These are phyloP conservation scores for Plectosphaerella cucumerina DNA, from an alignment of 2,329 filamentous ascomycete genomes.

Conservation along the genomic window DNA sequence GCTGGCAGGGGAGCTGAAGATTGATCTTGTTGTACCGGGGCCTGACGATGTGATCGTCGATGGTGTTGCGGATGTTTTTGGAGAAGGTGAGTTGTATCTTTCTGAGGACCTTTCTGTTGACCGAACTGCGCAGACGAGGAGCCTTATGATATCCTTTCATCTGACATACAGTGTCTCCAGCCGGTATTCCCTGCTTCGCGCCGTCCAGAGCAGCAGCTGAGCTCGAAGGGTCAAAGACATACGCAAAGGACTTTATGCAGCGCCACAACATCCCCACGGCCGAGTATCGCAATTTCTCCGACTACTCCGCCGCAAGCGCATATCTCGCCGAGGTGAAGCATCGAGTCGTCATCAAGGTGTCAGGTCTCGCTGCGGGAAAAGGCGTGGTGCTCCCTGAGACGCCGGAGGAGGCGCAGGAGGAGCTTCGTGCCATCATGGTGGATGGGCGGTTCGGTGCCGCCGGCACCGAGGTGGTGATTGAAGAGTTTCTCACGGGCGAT, in stretches of 20 bases:
- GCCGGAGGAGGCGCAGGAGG: constrained; percentile 77
- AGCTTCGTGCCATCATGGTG: constrained; percentile 86
- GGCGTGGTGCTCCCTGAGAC: constrained; percentile 84
- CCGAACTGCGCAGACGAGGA: too few species aligned
- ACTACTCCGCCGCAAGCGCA: constrained; percentile 65
- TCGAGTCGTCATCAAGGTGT: constrained; percentile 88
- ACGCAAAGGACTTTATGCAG: constrained; percentile 97
- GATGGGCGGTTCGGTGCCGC: constrained; percentile 81
- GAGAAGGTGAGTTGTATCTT: constrained; percentile 28
- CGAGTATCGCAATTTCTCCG: constrained; percentile 81
- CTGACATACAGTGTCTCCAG: constrained; percentile 19
- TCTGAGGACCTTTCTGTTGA: too few species aligned
- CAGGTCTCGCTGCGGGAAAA: constrained; percentile 88
- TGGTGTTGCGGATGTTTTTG: constrained; percentile 82
- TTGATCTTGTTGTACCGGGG: constrained; percentile 85
- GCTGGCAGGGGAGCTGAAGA: constrained; percentile 66
- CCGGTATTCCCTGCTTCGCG: constrained; percentile 78
- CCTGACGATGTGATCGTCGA: constrained; percentile 93
- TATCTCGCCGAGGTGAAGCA: constrained; percentile 72
- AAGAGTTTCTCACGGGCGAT: constrained; percentile 87
- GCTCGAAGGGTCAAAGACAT: constrained; percentile 96
- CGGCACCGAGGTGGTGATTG: constrained; percentile 88
- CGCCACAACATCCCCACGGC: constrained; percentile 87
- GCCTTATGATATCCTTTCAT: too few species aligned
- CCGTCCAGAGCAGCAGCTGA: constrained; percentile 78